These are phyloP conservation scores for Melanogaster broomeanus DNA, from an alignment of 768 basidiomycete species.

Conservation along the genomic window DNA sequence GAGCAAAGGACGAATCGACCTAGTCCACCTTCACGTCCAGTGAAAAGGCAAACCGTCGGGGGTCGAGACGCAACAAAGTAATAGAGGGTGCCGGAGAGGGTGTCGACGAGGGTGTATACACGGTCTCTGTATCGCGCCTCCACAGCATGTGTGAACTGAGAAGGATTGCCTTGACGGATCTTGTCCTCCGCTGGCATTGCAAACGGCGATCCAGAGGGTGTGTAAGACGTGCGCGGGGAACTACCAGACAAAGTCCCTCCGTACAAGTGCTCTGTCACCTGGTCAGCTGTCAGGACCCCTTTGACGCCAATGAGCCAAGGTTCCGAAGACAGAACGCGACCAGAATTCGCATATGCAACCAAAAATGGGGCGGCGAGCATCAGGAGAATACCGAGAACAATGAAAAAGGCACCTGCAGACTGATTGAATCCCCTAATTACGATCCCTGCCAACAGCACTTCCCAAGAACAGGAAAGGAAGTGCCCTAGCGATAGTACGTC, in stretches of 20 bases:
- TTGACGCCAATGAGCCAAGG: conserved; percentile 25
- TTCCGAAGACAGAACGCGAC: conserved; percentile 13
- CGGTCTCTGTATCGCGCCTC: background rate
- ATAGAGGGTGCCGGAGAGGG: conserved; percentile 12
- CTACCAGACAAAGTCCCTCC: conserved; percentile 9
- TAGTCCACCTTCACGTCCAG: conserved; percentile 21
- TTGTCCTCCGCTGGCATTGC: background rate
- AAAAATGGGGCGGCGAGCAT: conserved; percentile 5
- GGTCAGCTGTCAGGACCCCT: conserved; percentile 10
- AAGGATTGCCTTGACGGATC: conserved; percentile 4
- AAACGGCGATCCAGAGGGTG: conserved; percentile 17
- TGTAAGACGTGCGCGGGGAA: conserved; percentile 8
- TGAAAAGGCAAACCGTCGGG: conserved; percentile 21
- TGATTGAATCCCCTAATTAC: background rate
- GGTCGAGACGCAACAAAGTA: conserved; percentile 17
- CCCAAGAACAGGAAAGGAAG: conserved; percentile 13
- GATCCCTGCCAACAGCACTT: conserved; percentile 3
- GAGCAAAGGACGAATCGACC: conserved; percentile 25
- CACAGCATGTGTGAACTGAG: conserved; percentile 1
- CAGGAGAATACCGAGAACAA: background rate
- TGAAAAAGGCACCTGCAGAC: background rate
- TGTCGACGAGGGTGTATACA: conserved; percentile 19
- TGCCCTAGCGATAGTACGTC: conserved; percentile 3
- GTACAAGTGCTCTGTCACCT: conserved; percentile 12
- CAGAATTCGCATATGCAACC: conserved; percentile 13